Conservation (phyloP, 495 filamentous ascomycete genomes). For the Letharia columbiana region DNA sequence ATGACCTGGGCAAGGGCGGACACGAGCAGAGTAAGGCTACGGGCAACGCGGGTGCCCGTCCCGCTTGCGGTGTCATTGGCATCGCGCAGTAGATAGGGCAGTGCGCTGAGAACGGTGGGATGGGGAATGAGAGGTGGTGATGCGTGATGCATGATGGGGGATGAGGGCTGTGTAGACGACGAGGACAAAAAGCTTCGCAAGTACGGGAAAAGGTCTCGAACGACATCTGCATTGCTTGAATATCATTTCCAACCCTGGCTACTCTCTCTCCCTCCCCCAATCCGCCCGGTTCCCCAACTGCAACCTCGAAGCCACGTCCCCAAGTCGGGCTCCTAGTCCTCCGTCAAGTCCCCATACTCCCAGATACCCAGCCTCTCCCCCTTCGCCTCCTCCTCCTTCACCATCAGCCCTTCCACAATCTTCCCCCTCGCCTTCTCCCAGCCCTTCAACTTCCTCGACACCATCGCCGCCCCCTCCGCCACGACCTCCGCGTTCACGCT, state of each 20-base stretch:
- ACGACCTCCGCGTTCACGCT: slow-evolving; percentile 84
- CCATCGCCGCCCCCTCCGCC: slow-evolving; percentile 76
- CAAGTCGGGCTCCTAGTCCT: slow-evolving; percentile 49
- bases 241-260: background rate
- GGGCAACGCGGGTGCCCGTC: slow-evolving; percentile 84
- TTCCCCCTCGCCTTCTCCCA: slow-evolving; percentile 75
- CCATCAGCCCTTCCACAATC: slow-evolving; percentile 56
- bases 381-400: slow-evolving; percentile 68
- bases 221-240: background rate
- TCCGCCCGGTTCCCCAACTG: background rate
- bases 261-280: background rate
- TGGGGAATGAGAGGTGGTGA: background rate
- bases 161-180: background rate
- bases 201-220: background rate
- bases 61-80: slow-evolving; percentile 66
- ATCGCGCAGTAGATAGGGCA: slow-evolving; percentile 18
- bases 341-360: slow-evolving; percentile 95
- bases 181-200: background rate
- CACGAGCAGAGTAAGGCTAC: slow-evolving; percentile 95
- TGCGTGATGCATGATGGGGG: slow-evolving; percentile 9
- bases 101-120: background rate
- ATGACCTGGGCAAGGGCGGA: slow-evolving; percentile 86
- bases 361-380: slow-evolving; percentile 73
- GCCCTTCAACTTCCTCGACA: slow-evolving; percentile 75
- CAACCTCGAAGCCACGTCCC: too few relatives aligned